Conservation (phyloP, 2,329 filamentous ascomycete species). For the Xylariomycetidae sp. region DNA sequence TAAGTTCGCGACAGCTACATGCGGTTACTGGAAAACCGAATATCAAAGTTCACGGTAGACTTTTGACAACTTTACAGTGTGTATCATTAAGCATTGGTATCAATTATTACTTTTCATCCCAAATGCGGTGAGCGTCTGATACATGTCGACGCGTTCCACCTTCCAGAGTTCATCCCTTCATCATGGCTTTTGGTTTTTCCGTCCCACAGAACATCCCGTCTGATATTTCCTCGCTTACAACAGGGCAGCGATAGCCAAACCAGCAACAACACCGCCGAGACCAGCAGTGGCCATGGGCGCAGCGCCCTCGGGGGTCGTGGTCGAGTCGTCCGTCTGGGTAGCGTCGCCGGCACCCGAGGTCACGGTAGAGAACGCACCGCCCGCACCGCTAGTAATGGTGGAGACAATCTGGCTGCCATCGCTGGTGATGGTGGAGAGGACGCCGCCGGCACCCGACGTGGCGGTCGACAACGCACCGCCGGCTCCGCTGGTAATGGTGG, state of each 20-base stretch:
- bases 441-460: background rate
- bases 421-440: background rate
- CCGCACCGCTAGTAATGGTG: background rate
- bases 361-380: background rate
- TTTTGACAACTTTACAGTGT: too few species aligned
- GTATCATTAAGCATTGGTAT: too few species aligned
- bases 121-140: too few species aligned
- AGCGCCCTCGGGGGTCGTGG: background rate
- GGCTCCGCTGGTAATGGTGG: background rate
- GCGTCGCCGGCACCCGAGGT: background rate
- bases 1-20: too few species aligned
- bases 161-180: too few species aligned
- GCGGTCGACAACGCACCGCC: background rate
- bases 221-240: too few species aligned
- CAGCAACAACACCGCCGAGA: background rate
- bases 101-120: too few species aligned
- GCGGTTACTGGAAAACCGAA: too few species aligned
- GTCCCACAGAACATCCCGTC: too few species aligned
- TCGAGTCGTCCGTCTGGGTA: background rate
- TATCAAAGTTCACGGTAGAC: too few species aligned
- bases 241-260: background rate
- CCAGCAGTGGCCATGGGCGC: background rate
- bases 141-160: too few species aligned
- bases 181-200: too few species aligned
- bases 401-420: background rate